Conservation (phyloP, 2,329 filamentous ascomycete species). For the Botryotinia globosa region DNA sequence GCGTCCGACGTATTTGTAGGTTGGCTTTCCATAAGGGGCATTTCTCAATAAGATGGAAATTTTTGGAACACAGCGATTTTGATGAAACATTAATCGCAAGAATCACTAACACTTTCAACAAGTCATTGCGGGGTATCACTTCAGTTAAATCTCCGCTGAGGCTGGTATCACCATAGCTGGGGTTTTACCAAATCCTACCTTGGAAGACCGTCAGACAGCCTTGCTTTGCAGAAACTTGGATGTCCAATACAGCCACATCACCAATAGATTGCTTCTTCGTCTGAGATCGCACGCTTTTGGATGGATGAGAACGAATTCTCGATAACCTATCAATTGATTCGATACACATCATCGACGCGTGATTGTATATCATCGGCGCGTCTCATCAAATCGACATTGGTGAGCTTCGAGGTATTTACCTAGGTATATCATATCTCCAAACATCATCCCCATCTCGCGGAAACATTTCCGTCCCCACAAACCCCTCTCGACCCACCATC, state of each 20-base stretch:
- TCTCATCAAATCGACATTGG: not conserved
- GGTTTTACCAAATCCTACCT: not conserved
- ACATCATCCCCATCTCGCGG: not conserved
- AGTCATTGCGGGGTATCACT: not conserved
- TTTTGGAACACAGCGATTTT: not conserved
- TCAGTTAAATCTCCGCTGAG: not conserved
- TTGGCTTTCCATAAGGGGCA: too few relatives aligned
- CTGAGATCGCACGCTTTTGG: not conserved
- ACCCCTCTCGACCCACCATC: not conserved
- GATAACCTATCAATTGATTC: not conserved
- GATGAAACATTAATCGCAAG: not conserved
- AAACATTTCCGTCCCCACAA: conserved; percentile 3
- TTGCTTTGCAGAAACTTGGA: not conserved
- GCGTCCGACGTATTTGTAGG: not conserved
- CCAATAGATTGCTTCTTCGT: not conserved
- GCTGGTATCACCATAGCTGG: too few relatives aligned
- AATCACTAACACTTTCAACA: not conserved
- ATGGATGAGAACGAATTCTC: too few relatives aligned
- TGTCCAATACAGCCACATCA: not conserved
- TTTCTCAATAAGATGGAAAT: not conserved
- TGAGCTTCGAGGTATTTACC: too few relatives aligned
- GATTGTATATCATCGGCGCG: not conserved
- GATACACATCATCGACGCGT: not conserved
- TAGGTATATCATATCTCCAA: too few relatives aligned
- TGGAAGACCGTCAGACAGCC: not conserved